Evolutionary conservation across 106 monocot species (phyloP).

Genomic region (Apostasia ramifera): DNA sequence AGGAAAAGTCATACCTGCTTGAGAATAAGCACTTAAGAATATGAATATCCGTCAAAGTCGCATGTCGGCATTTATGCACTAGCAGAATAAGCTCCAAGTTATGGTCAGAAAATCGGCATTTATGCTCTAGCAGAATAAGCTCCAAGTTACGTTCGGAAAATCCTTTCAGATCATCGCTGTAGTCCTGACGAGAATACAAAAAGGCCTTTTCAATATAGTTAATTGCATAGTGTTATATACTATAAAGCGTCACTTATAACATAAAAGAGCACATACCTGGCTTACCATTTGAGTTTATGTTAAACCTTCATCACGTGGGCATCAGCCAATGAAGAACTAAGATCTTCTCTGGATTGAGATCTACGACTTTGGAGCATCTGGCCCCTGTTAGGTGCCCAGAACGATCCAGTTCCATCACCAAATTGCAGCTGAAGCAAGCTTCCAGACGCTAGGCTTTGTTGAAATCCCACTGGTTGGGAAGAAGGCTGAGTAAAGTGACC

Average conservation of each 20-base stretch:
- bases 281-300: neutral
- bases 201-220: too few species aligned
- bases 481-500: constrained; percentile 53
- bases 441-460: constrained; percentile 76
- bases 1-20: constrained; percentile 3
- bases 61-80: too few species aligned
- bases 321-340: constrained; percentile 57
- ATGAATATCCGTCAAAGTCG: too few species aligned
- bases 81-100: too few species aligned
- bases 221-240: too few species aligned
- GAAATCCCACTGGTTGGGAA: constrained; percentile 29
- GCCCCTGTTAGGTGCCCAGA: constrained; percentile 55
- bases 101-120: too few species aligned
- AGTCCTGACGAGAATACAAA: too few species aligned
- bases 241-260: too few species aligned
- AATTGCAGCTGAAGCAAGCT: constrained; percentile 77
- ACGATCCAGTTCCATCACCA: constrained; percentile 44
- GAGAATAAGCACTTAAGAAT: neutral
- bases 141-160: too few species aligned
- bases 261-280: constrained; percentile 13
- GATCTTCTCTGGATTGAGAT: constrained; percentile 88
- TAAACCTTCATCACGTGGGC: constrained; percentile 48
- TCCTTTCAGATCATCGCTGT: too few species aligned
- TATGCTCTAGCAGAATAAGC: too few species aligned
- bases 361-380: constrained; percentile 82